Evolutionary conservation across 495 filamentous ascomycete genomes (phyloP).

Genomic region (Penicillium salamii): DNA sequence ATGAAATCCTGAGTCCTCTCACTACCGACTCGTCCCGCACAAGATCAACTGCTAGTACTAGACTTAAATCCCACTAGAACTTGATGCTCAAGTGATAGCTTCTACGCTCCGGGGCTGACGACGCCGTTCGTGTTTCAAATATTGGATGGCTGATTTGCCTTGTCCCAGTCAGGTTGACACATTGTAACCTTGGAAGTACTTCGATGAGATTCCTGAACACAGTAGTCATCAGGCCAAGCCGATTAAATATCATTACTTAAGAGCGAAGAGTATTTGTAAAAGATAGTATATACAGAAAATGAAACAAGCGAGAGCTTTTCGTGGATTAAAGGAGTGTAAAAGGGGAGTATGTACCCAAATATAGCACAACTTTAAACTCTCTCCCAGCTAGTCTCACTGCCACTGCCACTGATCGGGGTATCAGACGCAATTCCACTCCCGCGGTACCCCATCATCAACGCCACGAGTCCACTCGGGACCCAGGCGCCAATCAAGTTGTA

Average conservation of each 20-base stretch:
- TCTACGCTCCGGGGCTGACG: no score
- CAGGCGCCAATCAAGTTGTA: conserved; percentile 86
- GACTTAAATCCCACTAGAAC: no score
- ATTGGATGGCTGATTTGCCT: no score
- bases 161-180: no score
- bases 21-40: no score
- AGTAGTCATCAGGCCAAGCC: conserved; percentile 4
- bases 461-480: conserved; percentile 74
- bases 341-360: not conserved
- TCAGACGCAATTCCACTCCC: conserved; percentile 21
- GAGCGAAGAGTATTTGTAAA: conserved; percentile 23
- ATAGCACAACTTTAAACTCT: conserved; percentile 20
- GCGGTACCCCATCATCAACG: conserved; percentile 83
- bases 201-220: no score
- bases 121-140: no score
- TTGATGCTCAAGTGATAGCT: no score
- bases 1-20: not conserved
- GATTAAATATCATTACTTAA: conserved; percentile 11
- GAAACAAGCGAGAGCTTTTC: conserved; percentile 3
- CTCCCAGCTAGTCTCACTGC: conserved; percentile 42
- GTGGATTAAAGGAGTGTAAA: not conserved
- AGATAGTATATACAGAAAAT: conserved; percentile 13
- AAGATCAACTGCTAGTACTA: no score
- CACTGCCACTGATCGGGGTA: conserved; percentile 28
- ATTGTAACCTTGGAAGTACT: no score